Evolutionary conservation across 768 basidiomycete genomes (phyloP), one percentile per base, ranked within the genome.

Genomic region (Xerocomellus intermedius): DNA sequence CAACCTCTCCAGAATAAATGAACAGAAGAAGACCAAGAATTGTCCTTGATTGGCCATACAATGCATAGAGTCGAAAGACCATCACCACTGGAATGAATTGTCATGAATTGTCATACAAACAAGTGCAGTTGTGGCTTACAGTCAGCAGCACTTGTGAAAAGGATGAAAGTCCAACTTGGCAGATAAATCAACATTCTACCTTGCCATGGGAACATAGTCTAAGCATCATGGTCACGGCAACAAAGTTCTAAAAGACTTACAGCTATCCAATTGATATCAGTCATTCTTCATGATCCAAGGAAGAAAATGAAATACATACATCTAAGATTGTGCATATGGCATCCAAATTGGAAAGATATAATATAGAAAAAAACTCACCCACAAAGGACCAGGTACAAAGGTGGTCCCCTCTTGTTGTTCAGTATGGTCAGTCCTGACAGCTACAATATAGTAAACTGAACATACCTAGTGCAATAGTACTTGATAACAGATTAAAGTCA

Each of bases 41-140:
- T 6, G 0, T 9, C 22, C 43, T 49, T 13, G 58, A 58, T 17
- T 7, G 47, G 2, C 44, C 32, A 21, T 42, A 58, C 30, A 59
- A 17, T 24, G 58, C 58, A 50, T 58, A 59, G 10, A 58, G 39
- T 24, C 56, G 50, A 19, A 46, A 42, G 5, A 59, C n/a, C 58
- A 59, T 59, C 9, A 59, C 12, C 17, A 58, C 58, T 59, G 19
- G 2, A 37, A 42, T 35, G 8, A 36, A 14, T 30, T 32, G 1
- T 16, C 7, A 7, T 17, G 8, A 45, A 8, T 21, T 16, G 10
- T n/a, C 12, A 13, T 9, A 16, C 9, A 12, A n/a, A 10, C 2
- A 8, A 9, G 19, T 24, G 5, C 0, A 33, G 17, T 4, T 22
- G 36, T 4, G 5, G 3, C 58, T 58, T 24, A 59, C 58, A 28